Conservation (phyloP, 1,284 basidiomycete species). For the Neotropicomus parvogracilis region DNA sequence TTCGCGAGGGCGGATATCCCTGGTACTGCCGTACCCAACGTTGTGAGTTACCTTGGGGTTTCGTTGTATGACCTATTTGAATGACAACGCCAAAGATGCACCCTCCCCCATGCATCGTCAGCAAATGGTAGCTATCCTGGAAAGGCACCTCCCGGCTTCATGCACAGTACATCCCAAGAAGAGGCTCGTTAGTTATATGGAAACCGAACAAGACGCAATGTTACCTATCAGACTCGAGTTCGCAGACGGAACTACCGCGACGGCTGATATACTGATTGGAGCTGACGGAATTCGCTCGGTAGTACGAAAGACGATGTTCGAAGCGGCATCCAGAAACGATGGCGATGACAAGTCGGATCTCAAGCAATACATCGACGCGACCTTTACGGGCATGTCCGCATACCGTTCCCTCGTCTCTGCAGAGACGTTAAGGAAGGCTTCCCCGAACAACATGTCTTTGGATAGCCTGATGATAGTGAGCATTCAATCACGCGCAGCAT, state of each 20-base stretch:
- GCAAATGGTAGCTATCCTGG: constrained; percentile 21
- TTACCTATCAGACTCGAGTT: constrained; percentile 16
- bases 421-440: constrained; percentile 5
- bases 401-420: constrained; percentile 20
- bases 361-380: constrained; percentile 18
- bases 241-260: constrained; percentile 19
- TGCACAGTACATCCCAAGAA: constrained; percentile 23
- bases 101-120: constrained; percentile 22
- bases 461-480: background rate
- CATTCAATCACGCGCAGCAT: background rate
- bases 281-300: constrained; percentile 22
- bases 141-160: constrained; percentile 20
- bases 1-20: constrained; percentile 14
- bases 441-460: constrained; percentile 4
- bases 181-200: constrained; percentile 17
- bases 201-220: background rate
- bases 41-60: constrained; percentile 1
- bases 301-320: constrained; percentile 21
- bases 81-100: constrained; percentile 6
- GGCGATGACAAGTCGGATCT: constrained; percentile 1
- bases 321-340: constrained; percentile 8
- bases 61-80: background rate
- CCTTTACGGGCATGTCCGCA: constrained; percentile 16
- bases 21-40: constrained; percentile 8
- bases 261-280: constrained; percentile 19